A percentile compares a stretch with the other conserved stretches of the same genome.
phyloP scores from a whole-genome alignment of 2,329 filamentous ascomycete genomes.

The Ophiostoma montium region DNA sequence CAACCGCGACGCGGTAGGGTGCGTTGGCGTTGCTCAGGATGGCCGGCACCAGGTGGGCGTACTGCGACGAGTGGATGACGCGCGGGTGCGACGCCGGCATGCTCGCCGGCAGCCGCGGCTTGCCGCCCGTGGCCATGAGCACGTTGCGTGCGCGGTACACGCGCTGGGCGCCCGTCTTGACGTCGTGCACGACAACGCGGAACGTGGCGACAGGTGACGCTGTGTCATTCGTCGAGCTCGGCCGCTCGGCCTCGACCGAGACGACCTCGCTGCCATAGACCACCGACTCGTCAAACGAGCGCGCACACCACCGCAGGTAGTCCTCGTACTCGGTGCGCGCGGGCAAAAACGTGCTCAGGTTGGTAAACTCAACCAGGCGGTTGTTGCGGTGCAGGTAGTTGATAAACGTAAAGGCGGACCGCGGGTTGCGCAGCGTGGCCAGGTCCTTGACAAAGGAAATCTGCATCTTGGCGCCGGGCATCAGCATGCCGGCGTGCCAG shows the following conservation, averaged over 20 bases:
- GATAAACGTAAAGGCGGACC: slow-evolving; percentile 85
- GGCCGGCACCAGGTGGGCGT: slow-evolving; percentile 48
- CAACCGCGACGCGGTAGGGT: slow-evolving; percentile 63
- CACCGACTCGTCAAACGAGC: slow-evolving; percentile 59
- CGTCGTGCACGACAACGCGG: slow-evolving; percentile 50
- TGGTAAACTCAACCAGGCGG: slow-evolving; percentile 81
- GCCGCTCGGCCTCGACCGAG: slow-evolving; percentile 44
- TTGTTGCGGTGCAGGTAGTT: slow-evolving; percentile 79
- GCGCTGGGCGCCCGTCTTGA: slow-evolving; percentile 38
- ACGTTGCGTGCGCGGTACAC: slow-evolving; percentile 50
- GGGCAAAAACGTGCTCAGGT: slow-evolving; percentile 77
- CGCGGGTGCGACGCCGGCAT: slow-evolving; percentile 57
- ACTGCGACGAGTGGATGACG: slow-evolving; percentile 82
- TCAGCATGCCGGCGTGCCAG: slow-evolving; percentile 92
- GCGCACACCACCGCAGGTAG: slow-evolving; percentile 86
- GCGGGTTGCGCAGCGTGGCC: slow-evolving; percentile 74
- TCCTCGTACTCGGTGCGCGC: slow-evolving; percentile 84
- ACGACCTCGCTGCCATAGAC: slow-evolving; percentile 67
- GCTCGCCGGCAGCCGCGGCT: slow-evolving; percentile 54
- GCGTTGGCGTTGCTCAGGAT: slow-evolving; percentile 41
- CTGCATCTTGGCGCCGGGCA: slow-evolving; percentile 90
- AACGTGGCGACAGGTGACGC: slow-evolving; percentile 45
- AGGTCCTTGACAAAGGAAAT: slow-evolving; percentile 97
- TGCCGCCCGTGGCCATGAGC: slow-evolving; percentile 42
- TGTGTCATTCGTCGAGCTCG: slow-evolving; percentile 13